Evolutionary conservation across 768 basidiomycete genomes (phyloP).

Genomic region (Kwoniella heveanensis): DNA sequence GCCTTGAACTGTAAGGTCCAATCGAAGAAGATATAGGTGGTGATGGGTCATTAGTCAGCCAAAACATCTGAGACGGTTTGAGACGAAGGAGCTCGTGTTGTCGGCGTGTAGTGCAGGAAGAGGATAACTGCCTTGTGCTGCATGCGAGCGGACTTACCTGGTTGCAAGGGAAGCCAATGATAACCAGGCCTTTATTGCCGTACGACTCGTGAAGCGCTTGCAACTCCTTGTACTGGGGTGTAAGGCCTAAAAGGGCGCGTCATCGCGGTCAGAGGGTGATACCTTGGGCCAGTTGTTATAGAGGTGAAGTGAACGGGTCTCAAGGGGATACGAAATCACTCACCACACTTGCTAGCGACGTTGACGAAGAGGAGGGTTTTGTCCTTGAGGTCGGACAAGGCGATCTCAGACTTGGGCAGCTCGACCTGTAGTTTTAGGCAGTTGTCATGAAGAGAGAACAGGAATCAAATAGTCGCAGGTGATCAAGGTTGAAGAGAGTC

Average conservation of each 20-base stretch:
- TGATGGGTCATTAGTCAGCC: too few relatives aligned
- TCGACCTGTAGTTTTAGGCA: slow-evolving; percentile 50
- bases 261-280: too few relatives aligned
- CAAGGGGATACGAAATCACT: slow-evolving; percentile 26
- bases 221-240: slow-evolving; percentile 55
- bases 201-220: slow-evolving; percentile 55
- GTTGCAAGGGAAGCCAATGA: slow-evolving; percentile 56
- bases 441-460: not conserved
- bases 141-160: slow-evolving; percentile 43
- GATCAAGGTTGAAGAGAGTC: too few relatives aligned
- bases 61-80: too few relatives aligned
- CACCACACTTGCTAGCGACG: slow-evolving; percentile 54
- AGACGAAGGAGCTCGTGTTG: too few relatives aligned
- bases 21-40: too few relatives aligned
- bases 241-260: slow-evolving; percentile 46
- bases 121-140: not conserved
- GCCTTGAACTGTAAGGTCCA: slow-evolving; percentile 41
- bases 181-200: slow-evolving; percentile 48
- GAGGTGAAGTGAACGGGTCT: too few relatives aligned
- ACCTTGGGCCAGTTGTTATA: too few relatives aligned
- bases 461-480: too few relatives aligned
- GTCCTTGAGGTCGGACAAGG: slow-evolving; percentile 47
- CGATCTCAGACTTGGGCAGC: slow-evolving; percentile 39
- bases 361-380: slow-evolving; percentile 56
- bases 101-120: too few relatives aligned